These are phyloP conservation scores for Cytospora piceicola DNA, from an alignment of 2,329 filamentous ascomycete genomes.

Conservation along the genomic window DNA sequence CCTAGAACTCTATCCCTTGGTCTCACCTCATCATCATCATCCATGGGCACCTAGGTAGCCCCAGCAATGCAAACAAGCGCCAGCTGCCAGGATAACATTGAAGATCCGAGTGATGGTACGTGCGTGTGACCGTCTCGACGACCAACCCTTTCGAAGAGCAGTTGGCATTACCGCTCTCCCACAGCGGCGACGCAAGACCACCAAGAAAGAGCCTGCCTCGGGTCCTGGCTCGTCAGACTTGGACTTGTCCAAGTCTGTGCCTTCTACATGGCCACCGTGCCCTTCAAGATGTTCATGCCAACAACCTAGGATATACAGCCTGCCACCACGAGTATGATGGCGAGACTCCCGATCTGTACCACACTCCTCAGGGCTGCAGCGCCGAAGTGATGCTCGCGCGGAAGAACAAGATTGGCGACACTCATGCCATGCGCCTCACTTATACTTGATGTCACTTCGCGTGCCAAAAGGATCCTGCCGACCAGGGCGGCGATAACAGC, in stretches of 20 bases:
- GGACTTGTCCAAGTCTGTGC: constrained; percentile 30
- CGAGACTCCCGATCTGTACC: constrained; percentile 39
- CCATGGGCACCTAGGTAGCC: no score
- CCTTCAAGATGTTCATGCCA: constrained; percentile 32
- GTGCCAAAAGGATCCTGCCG: neutral
- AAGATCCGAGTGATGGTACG: constrained; percentile 36
- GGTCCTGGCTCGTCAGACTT: constrained; percentile 33
- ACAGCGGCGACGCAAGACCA: constrained; percentile 36
- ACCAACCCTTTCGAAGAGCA: constrained; percentile 30
- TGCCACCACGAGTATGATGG: constrained; percentile 37
- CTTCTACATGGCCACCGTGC: neutral
- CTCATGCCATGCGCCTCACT: constrained; percentile 37
- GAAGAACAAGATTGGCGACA: constrained; percentile 36
- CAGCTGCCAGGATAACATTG: constrained; percentile 36
- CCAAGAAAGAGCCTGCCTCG: constrained; percentile 37
- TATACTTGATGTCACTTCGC: constrained; percentile 11
- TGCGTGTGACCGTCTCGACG: constrained; percentile 35
- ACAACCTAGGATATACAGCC: constrained; percentile 41
- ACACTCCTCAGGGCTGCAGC: constrained; percentile 41
- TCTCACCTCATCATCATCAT: constrained; percentile 9
- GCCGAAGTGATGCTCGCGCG: constrained; percentile 37
- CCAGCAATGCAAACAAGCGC: constrained; percentile 20
- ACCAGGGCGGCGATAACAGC: neutral
- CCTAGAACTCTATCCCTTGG: no score
- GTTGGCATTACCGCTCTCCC: constrained; percentile 31